Conservation (phyloP, 441 rosid genomes). For the Kokia cookei region DNA sequence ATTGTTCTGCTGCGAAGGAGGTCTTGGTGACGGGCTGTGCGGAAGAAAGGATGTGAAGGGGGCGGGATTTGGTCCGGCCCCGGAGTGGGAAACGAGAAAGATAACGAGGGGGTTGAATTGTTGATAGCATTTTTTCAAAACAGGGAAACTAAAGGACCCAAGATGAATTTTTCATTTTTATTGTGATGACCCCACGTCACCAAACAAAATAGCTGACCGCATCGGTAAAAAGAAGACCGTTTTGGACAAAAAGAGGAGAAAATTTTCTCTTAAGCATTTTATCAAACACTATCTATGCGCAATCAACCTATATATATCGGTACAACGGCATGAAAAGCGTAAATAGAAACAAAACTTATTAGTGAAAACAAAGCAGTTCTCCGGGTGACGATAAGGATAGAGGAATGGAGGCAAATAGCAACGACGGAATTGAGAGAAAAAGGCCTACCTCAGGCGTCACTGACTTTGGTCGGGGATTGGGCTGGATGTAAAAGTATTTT, state of each 20-base stretch:
- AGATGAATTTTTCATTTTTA: background rate
- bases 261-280: background rate
- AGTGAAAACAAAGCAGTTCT: background rate
- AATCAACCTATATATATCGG: background rate
- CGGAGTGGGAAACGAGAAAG: conserved; percentile 41
- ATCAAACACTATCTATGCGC: background rate
- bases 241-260: background rate
- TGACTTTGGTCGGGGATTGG: background rate
- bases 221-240: background rate
- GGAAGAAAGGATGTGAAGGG: conserved; percentile 12
- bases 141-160: too few relatives aligned
- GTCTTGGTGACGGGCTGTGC: conserved; percentile 19
- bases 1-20: conserved; percentile 1
- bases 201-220: background rate
- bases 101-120: conserved; percentile 53
- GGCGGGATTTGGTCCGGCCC: conserved; percentile 6
- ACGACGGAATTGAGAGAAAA: background rate
- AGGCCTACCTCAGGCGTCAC: background rate
- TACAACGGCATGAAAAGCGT: background rate
- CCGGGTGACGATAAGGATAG: background rate
- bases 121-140: conserved; percentile 35
- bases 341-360: background rate
- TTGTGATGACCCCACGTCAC: background rate
- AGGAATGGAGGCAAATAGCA: background rate
- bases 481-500: background rate